These are phyloP conservation scores for Myrmaecium sp. DNA, from an alignment of 2,329 filamentous ascomycete genomes.

Conservation along the genomic window DNA sequence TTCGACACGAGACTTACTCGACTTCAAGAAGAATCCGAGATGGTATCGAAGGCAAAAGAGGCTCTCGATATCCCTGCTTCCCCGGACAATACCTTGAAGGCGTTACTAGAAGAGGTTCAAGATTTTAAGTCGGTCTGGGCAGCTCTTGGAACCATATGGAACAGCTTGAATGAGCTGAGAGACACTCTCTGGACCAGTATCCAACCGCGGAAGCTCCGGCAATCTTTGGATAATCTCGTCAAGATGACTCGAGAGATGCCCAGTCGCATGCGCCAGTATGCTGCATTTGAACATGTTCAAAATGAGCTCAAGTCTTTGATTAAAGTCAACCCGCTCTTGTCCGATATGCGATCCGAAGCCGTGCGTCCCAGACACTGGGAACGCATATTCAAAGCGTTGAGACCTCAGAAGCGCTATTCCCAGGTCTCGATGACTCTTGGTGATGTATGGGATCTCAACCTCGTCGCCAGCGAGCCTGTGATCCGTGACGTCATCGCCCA, in stretches of 20 bases:
- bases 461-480: slow-evolving; percentile 69
- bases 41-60: slow-evolving; percentile 93
- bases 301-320: slow-evolving; percentile 72
- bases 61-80: slow-evolving; percentile 76
- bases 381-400: slow-evolving; percentile 93
- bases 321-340: slow-evolving; percentile 77
- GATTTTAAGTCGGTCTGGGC: slow-evolving; percentile 99
- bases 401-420: slow-evolving; percentile 84
- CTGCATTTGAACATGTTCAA: slow-evolving; percentile 98
- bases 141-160: slow-evolving; percentile 89
- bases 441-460: slow-evolving; percentile 94
- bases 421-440: slow-evolving; percentile 91
- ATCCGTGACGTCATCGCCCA: slow-evolving; percentile 90
- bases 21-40: slow-evolving; percentile 74
- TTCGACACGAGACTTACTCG: slow-evolving; percentile 77
- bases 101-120: slow-evolving; percentile 85
- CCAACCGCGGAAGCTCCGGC: slow-evolving; percentile 80
- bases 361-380: slow-evolving; percentile 94
- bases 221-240: slow-evolving; percentile 76
- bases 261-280: slow-evolving; percentile 95
- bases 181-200: slow-evolving; percentile 92
- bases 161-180: slow-evolving; percentile 80
- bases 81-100: slow-evolving; percentile 63
- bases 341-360: slow-evolving; percentile 88
- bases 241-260: slow-evolving; percentile 99